Conservation (phyloP, 192 early-diverging fungal genomes). For the Backusella tuberculispora region DNA sequence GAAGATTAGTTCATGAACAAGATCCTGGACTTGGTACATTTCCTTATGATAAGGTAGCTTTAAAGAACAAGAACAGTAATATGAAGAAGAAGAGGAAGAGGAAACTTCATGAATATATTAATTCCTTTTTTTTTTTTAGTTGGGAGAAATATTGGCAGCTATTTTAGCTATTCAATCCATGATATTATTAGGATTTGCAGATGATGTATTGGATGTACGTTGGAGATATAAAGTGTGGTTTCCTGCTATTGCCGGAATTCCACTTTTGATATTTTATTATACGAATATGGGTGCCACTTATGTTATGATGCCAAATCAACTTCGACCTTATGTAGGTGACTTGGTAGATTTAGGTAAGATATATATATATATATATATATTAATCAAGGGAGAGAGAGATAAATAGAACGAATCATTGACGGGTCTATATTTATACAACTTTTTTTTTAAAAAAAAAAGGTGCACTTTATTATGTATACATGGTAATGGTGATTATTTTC, state of each 20-base stretch:
- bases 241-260: slow-evolving; percentile 90
- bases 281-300: slow-evolving; percentile 87
- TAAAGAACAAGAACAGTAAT: background rate
- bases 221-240: slow-evolving; percentile 97
- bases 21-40: slow-evolving; percentile 56
- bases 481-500: slow-evolving; percentile 87
- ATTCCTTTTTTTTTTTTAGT: slow-evolving; percentile 44
- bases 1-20: slow-evolving; percentile 39
- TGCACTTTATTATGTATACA: slow-evolving; percentile 91
- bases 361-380: too few relatives aligned
- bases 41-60: slow-evolving; percentile 68
- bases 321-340: slow-evolving; percentile 73
- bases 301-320: slow-evolving; percentile 83
- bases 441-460: slow-evolving; percentile 56
- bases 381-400: background rate
- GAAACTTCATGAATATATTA: too few relatives aligned
- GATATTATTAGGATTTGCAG: slow-evolving; percentile 97
- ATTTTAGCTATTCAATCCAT: slow-evolving; percentile 92
- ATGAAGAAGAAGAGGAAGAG: background rate
- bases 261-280: slow-evolving; percentile 92
- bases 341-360: slow-evolving; percentile 76
- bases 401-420: background rate
- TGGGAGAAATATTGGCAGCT: slow-evolving; percentile 92
- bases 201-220: slow-evolving; percentile 94
- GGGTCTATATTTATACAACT: background rate